A percentile compares a stretch with the other conserved stretches of the same genome.
phyloP scores from a whole-genome alignment of 441 rosid genomes.

The Aleurites moluccanus region DNA sequence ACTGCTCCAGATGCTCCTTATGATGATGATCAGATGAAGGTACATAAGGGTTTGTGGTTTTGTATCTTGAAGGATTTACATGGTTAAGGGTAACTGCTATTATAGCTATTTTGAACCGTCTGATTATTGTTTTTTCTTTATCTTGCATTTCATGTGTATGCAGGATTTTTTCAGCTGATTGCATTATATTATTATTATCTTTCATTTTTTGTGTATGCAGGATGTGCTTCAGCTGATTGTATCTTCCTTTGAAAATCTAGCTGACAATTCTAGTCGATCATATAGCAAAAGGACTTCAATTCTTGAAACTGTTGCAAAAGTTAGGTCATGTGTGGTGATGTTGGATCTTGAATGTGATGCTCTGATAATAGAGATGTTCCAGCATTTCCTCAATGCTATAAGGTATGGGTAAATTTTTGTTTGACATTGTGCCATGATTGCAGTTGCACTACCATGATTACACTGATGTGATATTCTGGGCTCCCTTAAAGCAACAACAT shows the following conservation, averaged over 20 bases:
- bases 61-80: neutral
- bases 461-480: neutral
- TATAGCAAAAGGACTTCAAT: conserved; percentile 70
- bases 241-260: conserved; percentile 72
- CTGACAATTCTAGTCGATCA: conserved; percentile 68
- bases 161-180: conserved; percentile 47
- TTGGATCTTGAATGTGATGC: conserved; percentile 94
- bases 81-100: neutral
- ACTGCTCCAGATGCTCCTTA: conserved; percentile 99
- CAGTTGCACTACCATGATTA: conserved; percentile 3
- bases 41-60: conserved; percentile 24
- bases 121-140: conserved; percentile 36
- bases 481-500: neutral
- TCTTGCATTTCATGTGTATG: neutral
- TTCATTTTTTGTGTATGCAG: conserved; percentile 17
- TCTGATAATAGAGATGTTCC: conserved; percentile 87
- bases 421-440: neutral
- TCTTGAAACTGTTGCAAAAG: conserved; percentile 89
- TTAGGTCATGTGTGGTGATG: conserved; percentile 85
- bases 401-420: conserved; percentile 45
- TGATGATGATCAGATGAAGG: conserved; percentile 94
- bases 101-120: conserved; percentile 28
- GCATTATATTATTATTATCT: conserved; percentile 28
- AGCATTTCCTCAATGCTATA: conserved; percentile 73
- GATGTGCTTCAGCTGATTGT: conserved; percentile 47